These are phyloP conservation scores for Gigaspora rosea DNA, from an alignment of 192 early-diverging fungal species.

Conservation along the genomic window DNA sequence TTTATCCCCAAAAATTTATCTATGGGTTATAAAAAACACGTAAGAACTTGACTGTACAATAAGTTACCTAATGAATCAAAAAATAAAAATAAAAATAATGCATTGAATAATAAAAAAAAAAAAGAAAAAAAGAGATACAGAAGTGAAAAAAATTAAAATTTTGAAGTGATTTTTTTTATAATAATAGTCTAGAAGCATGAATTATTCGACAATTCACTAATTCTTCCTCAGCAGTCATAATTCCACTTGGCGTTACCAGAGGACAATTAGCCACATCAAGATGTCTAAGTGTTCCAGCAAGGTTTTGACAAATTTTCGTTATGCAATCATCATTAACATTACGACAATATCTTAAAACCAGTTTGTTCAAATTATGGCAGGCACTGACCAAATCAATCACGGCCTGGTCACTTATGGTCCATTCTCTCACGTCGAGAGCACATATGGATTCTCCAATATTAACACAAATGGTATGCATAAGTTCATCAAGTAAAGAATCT, in stretches of 20 bases:
- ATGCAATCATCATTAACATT: constrained; percentile 26
- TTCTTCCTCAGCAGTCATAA: background rate
- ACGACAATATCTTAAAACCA: constrained; percentile 22
- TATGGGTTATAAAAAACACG: background rate
- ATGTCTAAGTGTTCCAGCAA: constrained; percentile 8
- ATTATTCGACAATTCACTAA: constrained; percentile 14
- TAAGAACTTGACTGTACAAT: background rate
- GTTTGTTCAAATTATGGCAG: constrained; percentile 11
- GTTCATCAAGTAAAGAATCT: constrained; percentile 12
- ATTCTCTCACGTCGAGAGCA: constrained; percentile 8
- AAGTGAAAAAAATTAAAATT: background rate
- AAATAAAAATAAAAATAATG: background rate
- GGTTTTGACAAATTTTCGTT: constrained; percentile 1
- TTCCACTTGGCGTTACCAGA: background rate
- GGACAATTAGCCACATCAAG: constrained; percentile 27
- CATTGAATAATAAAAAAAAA: background rate
- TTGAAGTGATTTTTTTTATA: too few species aligned
- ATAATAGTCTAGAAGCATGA: constrained; percentile 5
- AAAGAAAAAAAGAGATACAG: background rate
- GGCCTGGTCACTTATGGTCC: constrained; percentile 8
- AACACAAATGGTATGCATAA: constrained; percentile 5
- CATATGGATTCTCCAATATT: constrained; percentile 4
- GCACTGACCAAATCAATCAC: constrained; percentile 1
- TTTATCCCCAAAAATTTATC: background rate
- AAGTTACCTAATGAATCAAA: background rate